These are phyloP conservation scores for Ceratobasidium sp. DNA, from an alignment of 1,284 basidiomycete genomes.

Conservation along the genomic window DNA sequence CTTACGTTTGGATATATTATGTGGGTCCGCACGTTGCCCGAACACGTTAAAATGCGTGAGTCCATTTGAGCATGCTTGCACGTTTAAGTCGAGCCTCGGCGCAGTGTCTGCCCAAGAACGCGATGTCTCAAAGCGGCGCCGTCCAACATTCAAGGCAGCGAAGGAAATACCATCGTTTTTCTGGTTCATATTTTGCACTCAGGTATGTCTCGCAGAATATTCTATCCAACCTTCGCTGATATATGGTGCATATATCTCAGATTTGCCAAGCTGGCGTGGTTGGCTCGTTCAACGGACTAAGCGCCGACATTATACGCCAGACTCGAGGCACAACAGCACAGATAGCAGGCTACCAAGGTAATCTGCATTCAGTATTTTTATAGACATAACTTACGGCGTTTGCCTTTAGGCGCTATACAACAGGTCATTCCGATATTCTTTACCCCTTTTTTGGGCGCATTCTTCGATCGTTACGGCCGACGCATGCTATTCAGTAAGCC, in stretches of 20 bases:
- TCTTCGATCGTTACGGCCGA: constrained; percentile 26
- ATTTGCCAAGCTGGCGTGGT: constrained; percentile 16
- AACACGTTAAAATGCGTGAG: constrained; percentile 7
- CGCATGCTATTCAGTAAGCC: constrained; percentile 23
- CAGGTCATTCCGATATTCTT: constrained; percentile 26
- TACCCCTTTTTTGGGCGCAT: constrained; percentile 24
- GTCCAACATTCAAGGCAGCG: constrained; percentile 15
- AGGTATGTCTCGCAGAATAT: neutral
- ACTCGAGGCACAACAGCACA: constrained; percentile 23
- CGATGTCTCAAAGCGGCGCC: neutral
- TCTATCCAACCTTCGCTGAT: neutral
- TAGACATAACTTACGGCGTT: neutral
- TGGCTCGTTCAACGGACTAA: constrained; percentile 8
- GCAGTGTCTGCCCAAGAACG: constrained; percentile 9
- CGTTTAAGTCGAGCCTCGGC: neutral
- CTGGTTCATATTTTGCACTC: constrained; percentile 32
- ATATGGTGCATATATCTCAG: neutral
- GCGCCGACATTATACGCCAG: constrained; percentile 13
- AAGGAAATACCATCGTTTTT: constrained; percentile 15
- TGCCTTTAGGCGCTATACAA: constrained; percentile 14
- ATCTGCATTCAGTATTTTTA: neutral
- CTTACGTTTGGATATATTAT: constrained; percentile 23
- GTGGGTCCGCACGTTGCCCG: constrained; percentile 22
- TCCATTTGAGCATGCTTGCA: neutral
- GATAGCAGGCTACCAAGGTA: constrained; percentile 17